Evolutionary conservation across 129 eudicot genomes (phyloP), one percentile per base, ranked within the genome.

Genomic region (Lonicera japonica): DNA sequence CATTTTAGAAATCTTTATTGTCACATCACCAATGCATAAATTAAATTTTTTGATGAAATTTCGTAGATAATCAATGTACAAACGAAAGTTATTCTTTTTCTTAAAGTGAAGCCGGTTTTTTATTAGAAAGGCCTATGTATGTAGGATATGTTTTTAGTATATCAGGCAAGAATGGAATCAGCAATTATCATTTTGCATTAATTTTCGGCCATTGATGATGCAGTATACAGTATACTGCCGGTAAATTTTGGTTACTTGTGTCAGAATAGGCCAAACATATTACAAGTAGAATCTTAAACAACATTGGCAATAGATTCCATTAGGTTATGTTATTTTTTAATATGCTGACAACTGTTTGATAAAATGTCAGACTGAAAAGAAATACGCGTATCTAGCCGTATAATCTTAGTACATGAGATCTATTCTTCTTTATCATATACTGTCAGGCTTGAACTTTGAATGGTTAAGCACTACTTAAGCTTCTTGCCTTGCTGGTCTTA

Each of bases 311-410:
- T 60, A 70, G 77, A 75, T 79, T 61, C 84, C 25, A 25, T 56
- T n/a, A n/a, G n/a, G n/a, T n/a, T n/a, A n/a, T n/a, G n/a, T n/a
- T n/a, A n/a, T n/a, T n/a, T n/a, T n/a, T 18, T 9, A 55, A 2
- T 29, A 29, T 29, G 36, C 16, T 22, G 19, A 38, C 21, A 61
- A 62, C 67, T 68, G n/a, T 71, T 68, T 67, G 69, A 66, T 68
- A 47, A 53, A 61, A 11, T 61, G 54, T 70, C 36, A 47, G 29
- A 56, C 43, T 41, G 53, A 75, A 60, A 46, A 66, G 40, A 14
- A 23, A 67, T 79, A 70, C 68, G 66, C 71, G 84, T 66, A 79
- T 66, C 56, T 65, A 16, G 29, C 22, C 43, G 39, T 41, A 59
- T 75, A 75, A 25, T 65, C 66, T 54, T 60, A 64, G 67, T 52